Base-by-base conservation (phyloP, 78 protist genomes). In the Tieghemostelium lacteum region DNA sequence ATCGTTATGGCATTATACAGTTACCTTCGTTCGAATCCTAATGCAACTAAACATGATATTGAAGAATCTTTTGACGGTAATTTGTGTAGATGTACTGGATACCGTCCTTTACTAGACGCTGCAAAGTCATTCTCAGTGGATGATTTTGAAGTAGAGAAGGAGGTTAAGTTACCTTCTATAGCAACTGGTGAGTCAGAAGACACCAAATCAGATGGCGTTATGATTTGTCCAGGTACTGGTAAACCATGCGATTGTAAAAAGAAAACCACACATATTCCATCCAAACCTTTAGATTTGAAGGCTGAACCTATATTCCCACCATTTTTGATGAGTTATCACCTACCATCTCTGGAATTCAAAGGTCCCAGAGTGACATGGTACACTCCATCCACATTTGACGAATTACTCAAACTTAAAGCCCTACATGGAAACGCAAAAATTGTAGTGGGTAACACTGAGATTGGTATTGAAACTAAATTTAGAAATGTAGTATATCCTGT, bases 21-120 rank as follows among this genome's bases (percentile, higher is more conserved):
- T 3, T 40, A n/a, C 57, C 45, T 93, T 22, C 10, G 87, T 22
- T 61, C 86, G 1, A 49, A 85, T 55, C 77, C 74, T 28, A 8
- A 29, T 58, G 73, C 93, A 24, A 50, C 69, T n/a, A 36, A 37
- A 39, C 73, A 37, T 16, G 91, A 94, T 29, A 24, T 96, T 20
- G 98, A 97, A 85, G 54, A 77, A 19, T 7, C 67, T 22, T 42
- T 98, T 54, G 97, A 97, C 29, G 99, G 99, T 61, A 97, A 98
- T 76, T 42, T 98, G 7, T 98, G 99, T 73, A 88, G 99, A 54
- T 98, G 99, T 95, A 98, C 99, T 16, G 99, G 99, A 17, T 98
- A 98, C 76, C 55, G 99, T 6, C 98, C 99, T 42, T 98, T 98
- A 50, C 52, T 95, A 22, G 97, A 97, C 36, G 96, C 95, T 14